A percentile compares a stretch with the other conserved stretches of the same genome.
Evolutionary conservation across 305 asterid genomes (phyloP).

Genomic region (Ilex paraguariensis): DNA sequence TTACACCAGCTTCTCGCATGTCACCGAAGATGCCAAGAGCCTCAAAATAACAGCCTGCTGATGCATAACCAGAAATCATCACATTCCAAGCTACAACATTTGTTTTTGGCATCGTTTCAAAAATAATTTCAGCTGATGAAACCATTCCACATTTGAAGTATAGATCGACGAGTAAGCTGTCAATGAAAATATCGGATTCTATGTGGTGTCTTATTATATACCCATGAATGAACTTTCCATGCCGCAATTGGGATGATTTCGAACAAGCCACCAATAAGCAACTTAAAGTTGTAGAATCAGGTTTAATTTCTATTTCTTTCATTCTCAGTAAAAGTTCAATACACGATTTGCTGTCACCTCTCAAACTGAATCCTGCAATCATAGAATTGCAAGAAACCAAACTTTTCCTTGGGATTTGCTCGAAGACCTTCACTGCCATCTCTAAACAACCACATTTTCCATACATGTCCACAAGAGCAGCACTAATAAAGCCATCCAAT

Average conservation of each 20-base stretch:
- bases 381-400: slow-evolving; percentile 77
- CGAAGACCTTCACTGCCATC: slow-evolving; percentile 61
- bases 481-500: slow-evolving; percentile 49
- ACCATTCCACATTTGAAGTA: slow-evolving; percentile 65
- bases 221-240: slow-evolving; percentile 69
- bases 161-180: slow-evolving; percentile 52
- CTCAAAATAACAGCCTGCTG: slow-evolving; percentile 59
- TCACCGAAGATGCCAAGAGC: slow-evolving; percentile 49
- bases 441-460: slow-evolving; percentile 70
- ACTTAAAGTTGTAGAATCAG: slow-evolving; percentile 56
- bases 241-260: slow-evolving; percentile 44
- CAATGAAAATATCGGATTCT: slow-evolving; percentile 36
- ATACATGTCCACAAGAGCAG: slow-evolving; percentile 80
- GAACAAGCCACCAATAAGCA: slow-evolving; percentile 59
- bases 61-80: slow-evolving; percentile 80
- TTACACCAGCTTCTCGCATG: slow-evolving; percentile 41
- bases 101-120: slow-evolving; percentile 36
- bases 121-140: slow-evolving; percentile 40
- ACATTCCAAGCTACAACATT: slow-evolving; percentile 60
- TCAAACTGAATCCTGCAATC: slow-evolving; percentile 63
- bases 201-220: slow-evolving; percentile 41
- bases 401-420: slow-evolving; percentile 44
- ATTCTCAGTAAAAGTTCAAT: slow-evolving; percentile 45
- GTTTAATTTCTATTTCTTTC: slow-evolving; percentile 37
- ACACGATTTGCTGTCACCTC: slow-evolving; percentile 56